phyloP scores from a whole-genome alignment of 495 filamentous ascomycete genomes.

The Paragyromitra xinjiangensis region DNA sequence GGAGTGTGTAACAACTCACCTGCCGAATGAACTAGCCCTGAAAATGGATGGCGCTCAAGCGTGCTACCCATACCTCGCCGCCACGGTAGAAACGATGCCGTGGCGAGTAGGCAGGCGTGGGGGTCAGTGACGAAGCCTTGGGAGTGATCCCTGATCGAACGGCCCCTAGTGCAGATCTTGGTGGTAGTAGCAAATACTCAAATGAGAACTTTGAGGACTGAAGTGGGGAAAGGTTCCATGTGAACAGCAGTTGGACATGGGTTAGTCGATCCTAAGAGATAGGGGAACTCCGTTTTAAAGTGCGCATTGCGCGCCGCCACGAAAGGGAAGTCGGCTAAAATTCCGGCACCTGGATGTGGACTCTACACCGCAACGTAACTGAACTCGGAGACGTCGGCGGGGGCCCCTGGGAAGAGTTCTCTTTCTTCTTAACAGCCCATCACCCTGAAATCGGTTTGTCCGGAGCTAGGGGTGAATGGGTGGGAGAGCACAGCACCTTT shows the following conservation, averaged over 20 bases:
- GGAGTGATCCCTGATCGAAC: constrained; percentile 73
- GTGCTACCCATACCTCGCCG: too few species aligned
- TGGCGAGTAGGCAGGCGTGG: constrained; percentile 60
- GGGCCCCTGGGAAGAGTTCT: constrained; percentile 73
- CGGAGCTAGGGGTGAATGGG: constrained; percentile 68
- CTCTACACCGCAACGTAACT: constrained; percentile 72
- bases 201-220: constrained; percentile 78
- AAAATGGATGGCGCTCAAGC: too few species aligned
- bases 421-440: constrained; percentile 72
- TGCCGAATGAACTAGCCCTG: too few species aligned
- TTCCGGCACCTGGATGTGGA: constrained; percentile 74
- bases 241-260: constrained; percentile 75
- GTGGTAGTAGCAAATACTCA: constrained; percentile 80
- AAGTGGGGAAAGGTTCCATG: constrained; percentile 76
- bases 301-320: constrained; percentile 67
- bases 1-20: too few species aligned
- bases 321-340: constrained; percentile 77
- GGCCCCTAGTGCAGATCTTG: constrained; percentile 76
- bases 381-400: constrained; percentile 71
- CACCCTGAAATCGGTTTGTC: constrained; percentile 69
- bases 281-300: constrained; percentile 73
- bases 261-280: constrained; percentile 75
- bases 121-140: constrained; percentile 68
- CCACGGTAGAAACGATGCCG: constrained; percentile 68
- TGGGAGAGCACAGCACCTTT: constrained; percentile 71